Evolutionary conservation across 179 eudicot genomes (phyloP), one percentile per base, ranked within the genome.

Genomic region (Spinacia oleracea): DNA sequence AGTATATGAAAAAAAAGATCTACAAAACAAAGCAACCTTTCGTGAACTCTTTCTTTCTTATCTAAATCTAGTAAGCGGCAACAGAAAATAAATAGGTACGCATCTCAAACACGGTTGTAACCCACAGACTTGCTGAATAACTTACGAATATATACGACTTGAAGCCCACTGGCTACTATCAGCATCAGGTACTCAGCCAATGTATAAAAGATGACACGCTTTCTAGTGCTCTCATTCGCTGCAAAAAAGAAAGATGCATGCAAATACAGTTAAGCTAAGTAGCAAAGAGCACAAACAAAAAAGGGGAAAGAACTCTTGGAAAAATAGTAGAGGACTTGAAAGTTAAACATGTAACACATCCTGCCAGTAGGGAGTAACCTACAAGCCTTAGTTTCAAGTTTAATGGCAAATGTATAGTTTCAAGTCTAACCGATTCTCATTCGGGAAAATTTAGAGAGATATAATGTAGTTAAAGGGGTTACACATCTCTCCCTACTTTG

Each of bases 181-280:
- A 95, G 88, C 90, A 91, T n/a, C 77, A 89, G 21, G 78, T 95
- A 95, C 74, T 95, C 98, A 6, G 87, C 92, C 66, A 95, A 78
- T 32, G 98, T 95, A 91, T 91, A 95, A 66, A 86, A 81, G 77
- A 95, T 87, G n/a, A 95, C 93, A 25, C 98, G 93, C 85, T 86
- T 91, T 85, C 91, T 85, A 43, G 98, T 95, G 88, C 97, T 91
- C 90, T 95, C 97, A 59, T 93, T 95, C 45, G 97, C 98, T 95
- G 91, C 89, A 83, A 29, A 56, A 77, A 42, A 69, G 40, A 74
- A 77, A 83, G 64, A 74, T 34, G 45, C 69, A 74, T 34, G 45
- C 27, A 58, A 42, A 38, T 46, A 14, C 12, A 65, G 74, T 70
- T 46, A 77, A 34, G 59, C 60, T 65, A 43, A 59, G 53, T 76